Evolutionary conservation across 139 green algal genomes (phyloP), one percentile per base, ranked within the genome.

Genomic region (Coelastrella sp.): DNA sequence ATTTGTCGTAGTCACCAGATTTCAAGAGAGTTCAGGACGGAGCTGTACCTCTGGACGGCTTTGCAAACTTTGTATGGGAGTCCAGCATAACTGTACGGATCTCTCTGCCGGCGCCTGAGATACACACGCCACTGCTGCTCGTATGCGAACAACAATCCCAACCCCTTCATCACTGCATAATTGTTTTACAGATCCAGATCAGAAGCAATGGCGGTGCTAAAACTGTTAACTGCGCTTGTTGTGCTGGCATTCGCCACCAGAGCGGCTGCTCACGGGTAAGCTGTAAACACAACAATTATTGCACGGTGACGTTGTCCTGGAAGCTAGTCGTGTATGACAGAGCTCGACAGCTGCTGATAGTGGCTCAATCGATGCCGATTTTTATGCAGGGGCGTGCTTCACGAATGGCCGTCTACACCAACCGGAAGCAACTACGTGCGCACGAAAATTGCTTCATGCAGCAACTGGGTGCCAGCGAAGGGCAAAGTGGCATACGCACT

Each of bases 401-500:
- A 89, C 58, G 20, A 57, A 11, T 84, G 61, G 19, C 85, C 85
- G 5, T 56, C 12, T 0, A 84, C 85, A 4, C 73, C 85, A 4
- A 56, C 22, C 24, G 74, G 85, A 58, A 90, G 85, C 73, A 90
- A 76, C 74, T 89, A 89, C 72, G 27, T 83, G 9, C 85, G 85
- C 85, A 72, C 57, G 8, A 83, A 90, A 27, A 65, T 90, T 49
- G 85, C 85, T 14, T 84, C 49, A 59, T 90, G 85, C 59, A 90
- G 58, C 73, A 78, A 68, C 1, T 90, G 85, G 85, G 73, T 75
- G 8, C 49, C 85, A 12, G 73, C 25, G 12, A 61, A 57, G 22
- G 85, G 84, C 10, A 24, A 9, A 24, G 68, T 88, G 35, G 63
- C 57, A 35, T 86, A 75, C 79, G 72, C 57, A 4, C 56, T 85